These are phyloP conservation scores for Hydnomerulius pinastri DNA, from an alignment of 768 basidiomycete genomes.

Conservation along the genomic window DNA sequence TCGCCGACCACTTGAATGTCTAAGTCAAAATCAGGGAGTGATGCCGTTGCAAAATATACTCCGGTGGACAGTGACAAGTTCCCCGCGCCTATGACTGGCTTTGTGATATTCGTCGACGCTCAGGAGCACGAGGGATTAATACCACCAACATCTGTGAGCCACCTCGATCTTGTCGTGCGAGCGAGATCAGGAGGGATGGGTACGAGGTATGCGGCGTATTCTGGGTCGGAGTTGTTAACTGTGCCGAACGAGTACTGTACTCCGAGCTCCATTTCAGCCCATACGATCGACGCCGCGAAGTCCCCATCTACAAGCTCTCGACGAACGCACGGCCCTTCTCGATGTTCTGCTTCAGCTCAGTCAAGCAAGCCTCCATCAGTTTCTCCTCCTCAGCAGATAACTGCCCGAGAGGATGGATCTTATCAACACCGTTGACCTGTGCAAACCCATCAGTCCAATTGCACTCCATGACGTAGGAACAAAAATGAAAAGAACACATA, in stretches of 20 bases:
- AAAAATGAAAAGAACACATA: slow-evolving; percentile 38
- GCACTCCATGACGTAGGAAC: too few species aligned
- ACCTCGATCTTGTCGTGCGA: slow-evolving; percentile 22
- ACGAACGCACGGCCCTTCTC: too few species aligned
- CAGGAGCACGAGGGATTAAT: slow-evolving; percentile 30
- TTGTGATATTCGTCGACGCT: slow-evolving; percentile 27
- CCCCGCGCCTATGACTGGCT: slow-evolving; percentile 7
- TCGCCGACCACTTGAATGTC: slow-evolving; percentile 8
- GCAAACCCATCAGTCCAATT: slow-evolving; percentile 10
- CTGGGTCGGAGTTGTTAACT: slow-evolving; percentile 12
- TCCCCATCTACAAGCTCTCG: slow-evolving; percentile 12
- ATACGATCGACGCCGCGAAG: slow-evolving; percentile 20
- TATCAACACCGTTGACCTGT: slow-evolving; percentile 80
- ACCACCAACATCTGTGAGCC: slow-evolving; percentile 29
- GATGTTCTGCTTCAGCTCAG: slow-evolving; percentile 93
- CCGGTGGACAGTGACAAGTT: slow-evolving; percentile 2
- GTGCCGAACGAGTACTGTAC: slow-evolving; percentile 26
- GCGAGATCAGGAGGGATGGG: slow-evolving; percentile 22
- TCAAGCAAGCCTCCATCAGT: slow-evolving; percentile 79
- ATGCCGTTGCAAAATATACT: slow-evolving; percentile 9
- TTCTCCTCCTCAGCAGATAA: too few species aligned
- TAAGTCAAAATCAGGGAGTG: slow-evolving; percentile 18
- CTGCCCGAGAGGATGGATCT: slow-evolving; percentile 80
- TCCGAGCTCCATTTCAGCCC: slow-evolving; percentile 27
- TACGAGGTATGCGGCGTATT: slow-evolving; percentile 18